phyloP scores from a whole-genome alignment of 305 asterid genomes.

The Plantago coronopus region DNA sequence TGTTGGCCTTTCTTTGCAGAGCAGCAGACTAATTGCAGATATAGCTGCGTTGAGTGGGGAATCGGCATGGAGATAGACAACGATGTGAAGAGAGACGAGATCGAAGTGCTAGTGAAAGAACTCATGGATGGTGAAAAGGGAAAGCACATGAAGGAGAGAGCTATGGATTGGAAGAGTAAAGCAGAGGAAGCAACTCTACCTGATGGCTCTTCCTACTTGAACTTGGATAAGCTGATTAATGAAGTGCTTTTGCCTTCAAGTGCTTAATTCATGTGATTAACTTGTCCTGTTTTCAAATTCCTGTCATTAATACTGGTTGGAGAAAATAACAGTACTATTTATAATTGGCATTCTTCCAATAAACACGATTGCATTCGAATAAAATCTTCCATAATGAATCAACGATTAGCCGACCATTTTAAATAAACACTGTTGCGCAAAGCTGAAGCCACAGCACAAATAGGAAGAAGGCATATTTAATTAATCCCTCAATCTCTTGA shows the following conservation, averaged over 20 bases:
- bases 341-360: too few relatives aligned
- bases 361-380: too few relatives aligned
- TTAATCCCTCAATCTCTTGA: too few relatives aligned
- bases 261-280: too few relatives aligned
- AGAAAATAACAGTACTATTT: too few relatives aligned
- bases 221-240: slow-evolving; percentile 16
- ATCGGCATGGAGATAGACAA: slow-evolving; percentile 19
- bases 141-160: slow-evolving; percentile 12
- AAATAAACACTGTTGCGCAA: too few relatives aligned
- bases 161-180: slow-evolving; percentile 17
- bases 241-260: slow-evolving; percentile 15
- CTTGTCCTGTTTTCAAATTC: too few relatives aligned
- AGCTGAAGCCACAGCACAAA: too few relatives aligned
- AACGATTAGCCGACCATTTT: too few relatives aligned
- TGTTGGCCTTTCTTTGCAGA: slow-evolving; percentile 34
- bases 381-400: too few relatives aligned
- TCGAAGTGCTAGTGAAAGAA: slow-evolving; percentile 14
- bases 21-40: slow-evolving; percentile 21
- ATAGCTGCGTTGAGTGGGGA: slow-evolving; percentile 15
- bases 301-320: too few relatives aligned
- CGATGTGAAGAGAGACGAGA: slow-evolving; percentile 17
- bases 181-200: slow-evolving; percentile 12
- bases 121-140: slow-evolving; percentile 22
- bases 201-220: slow-evolving; percentile 19
- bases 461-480: too few relatives aligned